Percentiles rank a stretch among this genome's conserved stretches.
Conservation (phyloP, 2,329 filamentous ascomycete species). For the Cercospora beticola region DNA sequence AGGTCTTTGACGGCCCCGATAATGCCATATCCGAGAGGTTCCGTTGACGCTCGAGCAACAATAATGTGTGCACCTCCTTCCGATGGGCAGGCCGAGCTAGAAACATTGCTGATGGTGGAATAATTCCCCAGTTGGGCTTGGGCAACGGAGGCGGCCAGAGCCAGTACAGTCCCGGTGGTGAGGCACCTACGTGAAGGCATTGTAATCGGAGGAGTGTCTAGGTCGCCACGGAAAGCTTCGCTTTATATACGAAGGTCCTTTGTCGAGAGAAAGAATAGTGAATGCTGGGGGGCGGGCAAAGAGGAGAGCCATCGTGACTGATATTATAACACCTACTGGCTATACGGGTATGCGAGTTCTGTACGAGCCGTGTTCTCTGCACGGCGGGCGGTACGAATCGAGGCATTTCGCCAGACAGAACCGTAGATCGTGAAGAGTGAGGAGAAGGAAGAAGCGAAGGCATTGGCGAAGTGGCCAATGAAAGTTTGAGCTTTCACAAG, state of each 20-base stretch:
- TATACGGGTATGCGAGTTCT: not conserved
- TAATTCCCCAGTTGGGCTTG: conserved; percentile 5
- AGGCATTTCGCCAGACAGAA: not conserved
- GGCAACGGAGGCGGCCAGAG: not conserved
- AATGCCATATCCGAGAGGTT: conserved; percentile 22
- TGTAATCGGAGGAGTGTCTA: not conserved
- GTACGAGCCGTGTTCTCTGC: not conserved
- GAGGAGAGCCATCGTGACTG: not conserved
- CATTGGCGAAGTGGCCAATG: not conserved
- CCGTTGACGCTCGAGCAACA: conserved; percentile 24
- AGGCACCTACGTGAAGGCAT: not conserved
- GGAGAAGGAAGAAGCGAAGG: not conserved
- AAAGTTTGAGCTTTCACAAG: not conserved
- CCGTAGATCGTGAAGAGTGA: not conserved
- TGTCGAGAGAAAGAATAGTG: not conserved
- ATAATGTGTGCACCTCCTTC: conserved; percentile 25
- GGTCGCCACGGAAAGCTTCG: not conserved
- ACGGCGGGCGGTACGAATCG: not conserved
- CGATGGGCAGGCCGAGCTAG: conserved; percentile 20
- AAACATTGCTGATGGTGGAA: conserved; percentile 18
- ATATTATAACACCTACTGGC: not conserved
- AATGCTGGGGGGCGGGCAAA: not conserved
- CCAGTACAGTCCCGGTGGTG: not conserved
- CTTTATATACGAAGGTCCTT: not conserved
- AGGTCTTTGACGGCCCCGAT: conserved; percentile 23